Evolutionary conservation across 495 filamentous ascomycete species (phyloP).

Genomic region (Tuber melanosporum): DNA sequence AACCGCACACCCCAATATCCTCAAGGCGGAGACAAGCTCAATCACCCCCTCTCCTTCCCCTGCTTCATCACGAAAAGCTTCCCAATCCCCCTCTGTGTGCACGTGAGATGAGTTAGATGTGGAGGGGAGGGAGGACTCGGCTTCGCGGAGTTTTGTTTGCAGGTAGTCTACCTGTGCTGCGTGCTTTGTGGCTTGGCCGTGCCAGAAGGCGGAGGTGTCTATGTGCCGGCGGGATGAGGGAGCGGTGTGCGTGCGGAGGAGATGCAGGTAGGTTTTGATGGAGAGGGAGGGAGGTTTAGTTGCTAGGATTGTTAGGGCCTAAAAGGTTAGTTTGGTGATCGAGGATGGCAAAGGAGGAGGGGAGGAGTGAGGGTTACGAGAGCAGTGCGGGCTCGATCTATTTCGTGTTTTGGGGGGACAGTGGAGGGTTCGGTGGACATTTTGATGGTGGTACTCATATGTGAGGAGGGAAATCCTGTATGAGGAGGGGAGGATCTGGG

Average conservation of each 20-base stretch:
- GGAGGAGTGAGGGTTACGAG: slow-evolving; percentile 11
- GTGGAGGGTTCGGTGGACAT: not conserved
- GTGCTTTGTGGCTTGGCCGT: slow-evolving; percentile 16
- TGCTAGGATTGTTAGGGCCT: slow-evolving; percentile 28
- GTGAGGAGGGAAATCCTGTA: not conserved
- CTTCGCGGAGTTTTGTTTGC: slow-evolving; percentile 26
- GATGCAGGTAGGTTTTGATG: slow-evolving; percentile 21
- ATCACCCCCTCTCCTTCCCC: not conserved
- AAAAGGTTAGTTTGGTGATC: not conserved
- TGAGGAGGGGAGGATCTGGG: not conserved
- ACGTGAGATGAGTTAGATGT: not conserved
- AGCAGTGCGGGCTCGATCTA: slow-evolving; percentile 15
- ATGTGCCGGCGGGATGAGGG: slow-evolving; percentile 25
- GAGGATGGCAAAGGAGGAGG: not conserved
- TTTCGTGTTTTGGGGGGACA: slow-evolving; percentile 3
- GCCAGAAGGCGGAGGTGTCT: slow-evolving; percentile 28
- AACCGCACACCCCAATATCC: not conserved
- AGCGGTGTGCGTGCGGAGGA: slow-evolving; percentile 23
- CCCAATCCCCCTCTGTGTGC: not conserved
- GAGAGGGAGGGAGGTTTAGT: slow-evolving; percentile 30
- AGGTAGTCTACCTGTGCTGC: slow-evolving; percentile 21
- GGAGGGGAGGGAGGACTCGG: not conserved
- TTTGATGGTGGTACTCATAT: not conserved
- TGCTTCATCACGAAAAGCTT: not conserved
- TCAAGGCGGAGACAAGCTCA: not conserved